Base-by-base conservation (phyloP, 352 stramenopile genomes). In the Plasmopara viticola region DNA sequence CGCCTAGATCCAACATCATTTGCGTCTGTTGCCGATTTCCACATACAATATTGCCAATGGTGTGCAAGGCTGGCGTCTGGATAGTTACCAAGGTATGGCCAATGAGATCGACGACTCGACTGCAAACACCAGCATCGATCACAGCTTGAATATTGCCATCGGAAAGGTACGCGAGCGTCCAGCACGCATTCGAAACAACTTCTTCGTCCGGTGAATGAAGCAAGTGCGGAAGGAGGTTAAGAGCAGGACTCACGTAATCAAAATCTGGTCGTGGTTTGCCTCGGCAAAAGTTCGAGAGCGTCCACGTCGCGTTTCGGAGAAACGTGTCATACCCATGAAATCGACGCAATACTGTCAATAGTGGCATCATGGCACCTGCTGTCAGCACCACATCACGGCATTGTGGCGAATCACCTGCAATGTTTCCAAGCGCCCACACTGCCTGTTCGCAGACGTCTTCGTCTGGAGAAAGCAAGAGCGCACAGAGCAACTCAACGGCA, bases 401-500 rank as follows among this genome's bases (percentile, higher is more conserved):
- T 44, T 96, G 81, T 18, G 95, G 90, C 13, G 91, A 98, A 72
- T 99, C 97, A 31, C 97, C 97, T 15, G 97, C 95, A 66, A 99
- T 99, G 70, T 99, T 99, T 46, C 97, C 97, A 9, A 99, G 72
- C 13, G 97, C 97, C 97, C 97, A 99, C 9, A 99, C 95, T 0
- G 86, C 86, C 48, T 97, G 89, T 62, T 99, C 96, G 14, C 95
- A 87, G 6, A 99, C 96, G 61, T 99, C 95, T 60, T 98, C 96
- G 65, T 99, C 98, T 7, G 93, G 85, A 39, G 89, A 98, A 17
- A 95, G 67, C 0, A 99, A 68, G 34, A 99, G 68, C 42, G 92
- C 76, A 18, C 98, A 97, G 62, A 99, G 97, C 53, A 98, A 91
- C 17, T 96, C 94, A 18, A 99, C 95, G 0, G 97, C 97, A 40